These are phyloP conservation scores for Lactarius evosmus DNA, from an alignment of 768 basidiomycete species.

Conservation along the genomic window DNA sequence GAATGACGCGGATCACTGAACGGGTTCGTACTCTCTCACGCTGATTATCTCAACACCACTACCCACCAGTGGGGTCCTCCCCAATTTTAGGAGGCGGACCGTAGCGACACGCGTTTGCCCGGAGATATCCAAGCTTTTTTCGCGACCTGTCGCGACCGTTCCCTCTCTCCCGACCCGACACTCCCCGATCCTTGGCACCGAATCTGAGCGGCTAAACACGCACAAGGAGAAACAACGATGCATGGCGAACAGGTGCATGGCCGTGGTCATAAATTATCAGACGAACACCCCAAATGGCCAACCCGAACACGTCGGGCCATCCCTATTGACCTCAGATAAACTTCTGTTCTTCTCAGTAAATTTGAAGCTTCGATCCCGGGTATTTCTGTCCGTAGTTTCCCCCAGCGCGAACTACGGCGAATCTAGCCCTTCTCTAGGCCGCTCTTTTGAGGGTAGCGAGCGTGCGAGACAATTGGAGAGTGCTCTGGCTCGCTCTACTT, in stretches of 20 bases:
- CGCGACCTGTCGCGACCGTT: not conserved
- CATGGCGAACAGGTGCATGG: not conserved
- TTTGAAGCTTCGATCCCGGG: not conserved
- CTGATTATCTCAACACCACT: slow-evolving; percentile 37
- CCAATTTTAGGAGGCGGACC: not conserved
- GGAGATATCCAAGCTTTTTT: not conserved
- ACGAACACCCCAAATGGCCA: not conserved
- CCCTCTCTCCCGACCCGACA: not conserved
- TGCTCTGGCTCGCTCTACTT: not conserved
- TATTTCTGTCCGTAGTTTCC: not conserved
- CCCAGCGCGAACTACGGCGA: not conserved
- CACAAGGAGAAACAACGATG: not conserved
- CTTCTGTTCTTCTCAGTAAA: slow-evolving; percentile 1
- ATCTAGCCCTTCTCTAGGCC: not conserved
- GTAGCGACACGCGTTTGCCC: not conserved
- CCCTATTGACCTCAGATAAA: not conserved
- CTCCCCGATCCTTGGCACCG: not conserved
- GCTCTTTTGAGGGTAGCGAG: not conserved
- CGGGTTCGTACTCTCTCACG: slow-evolving; percentile 36
- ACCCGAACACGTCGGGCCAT: not conserved
- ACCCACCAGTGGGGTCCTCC: slow-evolving; percentile 5
- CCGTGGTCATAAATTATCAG: not conserved
- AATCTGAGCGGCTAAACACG: not conserved
- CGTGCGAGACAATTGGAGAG: not conserved
- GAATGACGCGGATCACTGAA: slow-evolving; percentile 25